These are phyloP conservation scores for Seiridium cupressi DNA, from an alignment of 2,329 filamentous ascomycete species.

Conservation along the genomic window DNA sequence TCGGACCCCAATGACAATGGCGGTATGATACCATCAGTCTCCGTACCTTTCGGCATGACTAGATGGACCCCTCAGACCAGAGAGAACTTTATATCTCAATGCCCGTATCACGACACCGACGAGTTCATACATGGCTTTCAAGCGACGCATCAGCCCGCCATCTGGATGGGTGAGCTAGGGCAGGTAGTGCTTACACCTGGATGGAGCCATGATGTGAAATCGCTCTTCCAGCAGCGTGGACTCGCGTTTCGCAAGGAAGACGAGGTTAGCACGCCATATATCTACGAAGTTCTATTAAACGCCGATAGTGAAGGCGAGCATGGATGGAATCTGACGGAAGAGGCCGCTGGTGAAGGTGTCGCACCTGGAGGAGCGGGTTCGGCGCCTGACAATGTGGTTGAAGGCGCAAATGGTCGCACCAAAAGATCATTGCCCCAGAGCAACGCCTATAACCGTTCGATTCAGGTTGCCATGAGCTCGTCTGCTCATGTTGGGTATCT, in stretches of 20 bases:
- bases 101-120: conserved; percentile 43
- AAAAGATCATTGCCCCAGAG: conserved; percentile 18
- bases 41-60: conserved; percentile 45
- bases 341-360: conserved; percentile 24
- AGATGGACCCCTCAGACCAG: conserved; percentile 49
- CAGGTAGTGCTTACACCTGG: conserved; percentile 42
- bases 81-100: conserved; percentile 48
- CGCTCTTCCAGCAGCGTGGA: conserved; percentile 38
- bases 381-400: conserved; percentile 30
- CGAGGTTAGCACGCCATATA: conserved; percentile 41
- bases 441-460: conserved; percentile 16
- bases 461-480: conserved; percentile 36
- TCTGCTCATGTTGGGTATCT: conserved; percentile 39
- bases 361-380: conserved; percentile 38
- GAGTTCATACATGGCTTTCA: conserved; percentile 45
- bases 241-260: conserved; percentile 39
- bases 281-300: conserved; percentile 42
- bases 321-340: conserved; percentile 32
- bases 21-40: conserved; percentile 35
- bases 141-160: conserved; percentile 48
- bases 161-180: conserved; percentile 51
- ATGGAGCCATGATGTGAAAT: conserved; percentile 24
- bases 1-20: conserved; percentile 29
- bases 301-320: conserved; percentile 27
- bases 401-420: conserved; percentile 39